These are phyloP conservation scores for Fusarium praegraminearum DNA, from an alignment of 2,329 filamentous ascomycete genomes.

Conservation along the genomic window DNA sequence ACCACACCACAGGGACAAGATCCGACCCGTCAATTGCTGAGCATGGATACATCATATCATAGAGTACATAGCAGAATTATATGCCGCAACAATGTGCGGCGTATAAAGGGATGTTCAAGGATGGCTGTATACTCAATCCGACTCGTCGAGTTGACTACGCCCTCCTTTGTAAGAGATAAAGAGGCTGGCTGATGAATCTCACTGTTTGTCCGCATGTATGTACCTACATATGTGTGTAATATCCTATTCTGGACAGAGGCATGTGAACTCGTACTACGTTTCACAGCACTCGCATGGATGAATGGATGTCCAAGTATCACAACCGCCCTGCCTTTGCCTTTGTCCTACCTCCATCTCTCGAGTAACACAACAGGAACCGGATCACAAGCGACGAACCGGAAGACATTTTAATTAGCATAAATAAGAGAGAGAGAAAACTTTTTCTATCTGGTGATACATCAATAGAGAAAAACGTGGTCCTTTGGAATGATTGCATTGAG, in stretches of 20 bases:
- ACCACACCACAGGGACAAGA: conserved; percentile 35
- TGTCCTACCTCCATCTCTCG: conserved; percentile 12
- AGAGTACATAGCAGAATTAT: not conserved
- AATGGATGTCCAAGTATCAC: conserved; percentile 17
- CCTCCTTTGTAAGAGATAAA: conserved; percentile 10
- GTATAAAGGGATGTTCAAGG: conserved; percentile 11
- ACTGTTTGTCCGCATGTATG: not conserved
- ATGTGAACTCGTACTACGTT: conserved; percentile 31
- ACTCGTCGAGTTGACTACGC: conserved; percentile 5
- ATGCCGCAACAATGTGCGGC: not conserved
- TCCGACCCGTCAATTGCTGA: conserved; percentile 12
- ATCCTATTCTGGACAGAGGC: conserved; percentile 16
- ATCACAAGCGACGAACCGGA: conserved; percentile 32
- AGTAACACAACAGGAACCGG: conserved; percentile 32
- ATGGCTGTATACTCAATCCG: conserved; percentile 3
- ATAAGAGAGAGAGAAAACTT: conserved; percentile 2
- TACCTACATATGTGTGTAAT: conserved; percentile 4
- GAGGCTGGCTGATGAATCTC: conserved; percentile 20
- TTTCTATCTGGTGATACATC: conserved; percentile 30
- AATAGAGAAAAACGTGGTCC: conserved; percentile 18
- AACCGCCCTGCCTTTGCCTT: conserved; percentile 30
- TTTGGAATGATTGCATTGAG: conserved; percentile 27
- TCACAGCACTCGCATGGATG: conserved; percentile 29
- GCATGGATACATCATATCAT: not conserved
- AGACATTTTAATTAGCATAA: not conserved